These are phyloP conservation scores for Paraglomus occultum DNA, from an alignment of 192 early-diverging fungal genomes.

Conservation along the genomic window DNA sequence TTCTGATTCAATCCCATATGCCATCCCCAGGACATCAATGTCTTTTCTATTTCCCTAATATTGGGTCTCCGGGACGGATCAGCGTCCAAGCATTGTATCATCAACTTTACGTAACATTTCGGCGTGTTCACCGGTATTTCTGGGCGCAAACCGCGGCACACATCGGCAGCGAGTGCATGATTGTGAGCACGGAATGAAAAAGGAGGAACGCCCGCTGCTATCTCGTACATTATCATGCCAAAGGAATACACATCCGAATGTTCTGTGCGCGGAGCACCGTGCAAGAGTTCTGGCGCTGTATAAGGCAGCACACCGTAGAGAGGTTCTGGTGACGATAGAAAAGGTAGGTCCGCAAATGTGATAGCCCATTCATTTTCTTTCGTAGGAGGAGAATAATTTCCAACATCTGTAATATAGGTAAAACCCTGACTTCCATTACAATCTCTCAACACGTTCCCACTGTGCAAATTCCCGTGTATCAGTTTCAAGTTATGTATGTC, in stretches of 20 bases:
- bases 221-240: constrained; percentile 6
- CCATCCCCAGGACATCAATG: constrained; percentile 26
- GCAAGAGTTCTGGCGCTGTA: not conserved
- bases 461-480: not conserved
- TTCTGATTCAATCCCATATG: constrained; percentile 22
- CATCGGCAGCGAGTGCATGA: not conserved
- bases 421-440: not conserved
- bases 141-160: not conserved
- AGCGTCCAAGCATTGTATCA: not conserved
- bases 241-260: not conserved
- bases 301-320: constrained; percentile 8
- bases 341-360: not conserved
- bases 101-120: not conserved
- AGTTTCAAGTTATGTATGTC: not conserved
- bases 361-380: not conserved
- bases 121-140: not conserved
- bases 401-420: not conserved
- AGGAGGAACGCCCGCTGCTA: not conserved
- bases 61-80: not conserved
- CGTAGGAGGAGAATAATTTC: not conserved
- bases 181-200: not conserved
- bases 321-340: not conserved
- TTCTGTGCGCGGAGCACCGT: no score
- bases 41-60: not conserved
- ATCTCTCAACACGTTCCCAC: constrained; percentile 6